A percentile compares a stretch with the other conserved stretches of the same genome.
Evolutionary conservation across 345 rosid species (phyloP).

Genomic region (Gossypium arboreum): DNA sequence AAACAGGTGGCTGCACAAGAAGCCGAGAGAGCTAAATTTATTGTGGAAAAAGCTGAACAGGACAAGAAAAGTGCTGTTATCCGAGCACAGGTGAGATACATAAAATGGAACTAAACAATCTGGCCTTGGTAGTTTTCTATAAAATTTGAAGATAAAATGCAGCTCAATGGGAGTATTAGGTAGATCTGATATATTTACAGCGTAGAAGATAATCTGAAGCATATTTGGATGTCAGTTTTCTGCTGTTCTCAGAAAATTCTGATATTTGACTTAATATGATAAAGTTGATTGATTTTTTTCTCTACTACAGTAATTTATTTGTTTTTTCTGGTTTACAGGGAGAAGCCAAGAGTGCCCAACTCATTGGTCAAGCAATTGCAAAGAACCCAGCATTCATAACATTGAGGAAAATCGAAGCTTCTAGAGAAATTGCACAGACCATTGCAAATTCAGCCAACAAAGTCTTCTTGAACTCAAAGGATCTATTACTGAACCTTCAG

Average conservation of each 20-base stretch:
- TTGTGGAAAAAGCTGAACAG: slow-evolving; percentile 93
- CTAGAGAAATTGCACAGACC: slow-evolving; percentile 86
- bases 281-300: not conserved
- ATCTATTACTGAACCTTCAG: slow-evolving; percentile 79
- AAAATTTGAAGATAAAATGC: not conserved
- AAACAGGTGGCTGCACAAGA: slow-evolving; percentile 97
- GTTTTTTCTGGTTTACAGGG: slow-evolving; percentile 45
- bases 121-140: not conserved
- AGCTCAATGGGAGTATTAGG: not conserved
- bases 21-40: slow-evolving; percentile 88
- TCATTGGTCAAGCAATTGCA: slow-evolving; percentile 92
- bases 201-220: no score
- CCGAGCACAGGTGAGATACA: slow-evolving; percentile 68
- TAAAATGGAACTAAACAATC: not conserved
- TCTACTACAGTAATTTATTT: not conserved
- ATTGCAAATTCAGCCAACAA: slow-evolving; percentile 68
- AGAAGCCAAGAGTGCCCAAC: slow-evolving; percentile 89
- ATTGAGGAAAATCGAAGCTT: slow-evolving; percentile 87
- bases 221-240: not conserved
- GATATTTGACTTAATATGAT: no score
- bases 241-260: not conserved
- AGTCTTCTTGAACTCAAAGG: slow-evolving; percentile 66
- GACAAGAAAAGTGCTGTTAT: slow-evolving; percentile 90
- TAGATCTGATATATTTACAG: not conserved
- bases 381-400: slow-evolving; percentile 90